Evolutionary conservation across 345 rosid genomes (phyloP), one percentile per base, ranked within the genome.

Genomic region (Tarenaya hassleriana): DNA sequence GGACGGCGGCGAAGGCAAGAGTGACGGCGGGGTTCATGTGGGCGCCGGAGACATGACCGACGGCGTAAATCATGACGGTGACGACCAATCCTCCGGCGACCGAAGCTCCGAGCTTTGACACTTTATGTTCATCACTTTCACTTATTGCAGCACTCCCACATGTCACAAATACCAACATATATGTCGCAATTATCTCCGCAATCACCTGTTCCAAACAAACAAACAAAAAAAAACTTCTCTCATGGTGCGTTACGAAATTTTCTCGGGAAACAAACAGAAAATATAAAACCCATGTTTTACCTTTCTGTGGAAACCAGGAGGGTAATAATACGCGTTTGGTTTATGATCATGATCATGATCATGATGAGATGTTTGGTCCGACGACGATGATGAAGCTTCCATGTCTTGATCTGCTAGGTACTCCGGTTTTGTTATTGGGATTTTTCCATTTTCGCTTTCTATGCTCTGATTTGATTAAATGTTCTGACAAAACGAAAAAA

Each of bases 11-110:
- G 42, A 83, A 83, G 10, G 83, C 79, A 7, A 71, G 39, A 13
- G 81, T 83, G 55, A 83, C 84, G 0, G 92, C 84, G 1, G 92
- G 92, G 60, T 83, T 83, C 79, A 83, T 80, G 62, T 80, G 92
- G 8, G 81, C 87, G 29, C 92, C 92, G 1, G 87, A 83, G 68
- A 83, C 53, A 52, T 83, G 92, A 3, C 92, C 92, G 5, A 76
- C 82, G 1, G 84, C 80, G 19, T 80, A 83, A 37, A 78, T 78
- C 87, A 83, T 78, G 15, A 76, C 92, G 0, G 84, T 80, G 12
- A 83, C 79, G 10, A 80, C 69, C 27, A 83, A 79, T 10, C 87
- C 87, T 3, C 92, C 89, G 0, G 80, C 78, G 7, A 79, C 34
- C 0, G 83, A 82, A 10, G 89, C 81, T 31, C 75, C 85, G 1